phyloP scores from a whole-genome alignment of 495 filamentous ascomycete species.

The Xylaria longipes region DNA sequence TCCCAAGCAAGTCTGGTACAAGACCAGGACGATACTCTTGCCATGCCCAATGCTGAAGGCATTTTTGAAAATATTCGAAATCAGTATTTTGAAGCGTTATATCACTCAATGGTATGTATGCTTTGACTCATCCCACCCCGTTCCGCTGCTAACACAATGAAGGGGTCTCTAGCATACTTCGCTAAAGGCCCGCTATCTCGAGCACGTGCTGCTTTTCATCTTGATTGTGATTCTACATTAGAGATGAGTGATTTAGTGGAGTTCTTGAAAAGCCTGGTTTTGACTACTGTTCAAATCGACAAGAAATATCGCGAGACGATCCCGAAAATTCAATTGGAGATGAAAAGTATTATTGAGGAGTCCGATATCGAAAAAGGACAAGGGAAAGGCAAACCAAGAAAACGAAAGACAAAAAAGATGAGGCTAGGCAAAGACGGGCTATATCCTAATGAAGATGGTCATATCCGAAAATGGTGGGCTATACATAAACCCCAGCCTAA shows the following conservation, averaged over 20 bases:
- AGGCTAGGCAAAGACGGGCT: conserved; percentile 78
- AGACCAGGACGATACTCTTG: conserved; percentile 30
- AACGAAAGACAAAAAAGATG: conserved; percentile 70
- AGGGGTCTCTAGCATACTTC: conserved; percentile 95
- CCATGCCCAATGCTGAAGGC: conserved; percentile 61
- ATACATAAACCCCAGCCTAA: conserved; percentile 48
- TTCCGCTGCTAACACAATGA: conserved; percentile 33
- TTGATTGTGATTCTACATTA: conserved; percentile 58
- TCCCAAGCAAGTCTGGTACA: not conserved
- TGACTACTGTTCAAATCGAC: conserved; percentile 78
- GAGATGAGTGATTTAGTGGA: conserved; percentile 65
- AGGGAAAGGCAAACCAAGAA: conserved; percentile 50
- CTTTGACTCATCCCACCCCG: not conserved
- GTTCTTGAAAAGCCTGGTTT: conserved; percentile 73
- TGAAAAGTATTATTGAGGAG: conserved; percentile 60
- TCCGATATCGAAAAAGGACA: conserved; percentile 63
- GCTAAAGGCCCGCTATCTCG: conserved; percentile 94
- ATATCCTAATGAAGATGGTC: conserved; percentile 76
- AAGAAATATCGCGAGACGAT: conserved; percentile 85
- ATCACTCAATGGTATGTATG: conserved; percentile 80
- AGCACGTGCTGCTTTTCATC: conserved; percentile 76
- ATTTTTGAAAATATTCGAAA: conserved; percentile 71
- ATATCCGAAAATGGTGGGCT: conserved; percentile 82
- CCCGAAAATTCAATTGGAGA: conserved; percentile 67
- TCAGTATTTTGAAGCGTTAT: conserved; percentile 89